Base-by-base conservation (phyloP, 1,139 yeast genomes). In the Pichia sp. region DNA sequence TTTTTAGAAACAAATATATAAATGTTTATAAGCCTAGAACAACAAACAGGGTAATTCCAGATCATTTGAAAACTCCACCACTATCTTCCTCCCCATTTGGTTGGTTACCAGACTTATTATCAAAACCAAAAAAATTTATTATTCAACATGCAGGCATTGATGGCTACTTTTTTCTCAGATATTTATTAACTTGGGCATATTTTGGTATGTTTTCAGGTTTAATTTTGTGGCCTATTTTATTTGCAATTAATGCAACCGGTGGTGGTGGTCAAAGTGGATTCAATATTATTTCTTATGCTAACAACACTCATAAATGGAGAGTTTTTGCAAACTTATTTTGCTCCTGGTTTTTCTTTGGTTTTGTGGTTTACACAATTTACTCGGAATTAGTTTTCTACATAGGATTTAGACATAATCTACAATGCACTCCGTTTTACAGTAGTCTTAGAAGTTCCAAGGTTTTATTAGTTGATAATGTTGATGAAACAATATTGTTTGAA, bases 301-400 rank as follows among this genome's bases (percentile, higher is more conserved):
- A 92, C 61, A 78, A 82, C 37, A 65, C 62, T 28, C 56, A 77
- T 58, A 64, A 66, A 42, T 66, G 74, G 43, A 73, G 95, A 47
- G 85, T 83, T 64, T 92, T 79, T 64, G 97, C 97, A 2, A 96
- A 90, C 60, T 90, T 82, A 2, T 74, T 92, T 50, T 67, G 87
- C 45, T 80, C 92, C 4, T 85, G 95, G 94, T 55, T 79, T 35
- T 86, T 76, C 61, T 87, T 82, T 63, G 89, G 94, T 38, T 62
- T 71, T 36, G 73, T 86, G 45, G 63, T 86, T 36, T 87, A 77
- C 61, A 72, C 84, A 30, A 73, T 89, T 49, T 89, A 87, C 67
- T 71, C 96, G 46, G 98, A 92, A 64, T 69, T 89, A 61, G 77
- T 78, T 53, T 89, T 79, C 65, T 92, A 81, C 67, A 77, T 83